These are phyloP conservation scores for Ceratocystis diversiconidia DNA, from an alignment of 2,329 filamentous ascomycete genomes.

Conservation along the genomic window DNA sequence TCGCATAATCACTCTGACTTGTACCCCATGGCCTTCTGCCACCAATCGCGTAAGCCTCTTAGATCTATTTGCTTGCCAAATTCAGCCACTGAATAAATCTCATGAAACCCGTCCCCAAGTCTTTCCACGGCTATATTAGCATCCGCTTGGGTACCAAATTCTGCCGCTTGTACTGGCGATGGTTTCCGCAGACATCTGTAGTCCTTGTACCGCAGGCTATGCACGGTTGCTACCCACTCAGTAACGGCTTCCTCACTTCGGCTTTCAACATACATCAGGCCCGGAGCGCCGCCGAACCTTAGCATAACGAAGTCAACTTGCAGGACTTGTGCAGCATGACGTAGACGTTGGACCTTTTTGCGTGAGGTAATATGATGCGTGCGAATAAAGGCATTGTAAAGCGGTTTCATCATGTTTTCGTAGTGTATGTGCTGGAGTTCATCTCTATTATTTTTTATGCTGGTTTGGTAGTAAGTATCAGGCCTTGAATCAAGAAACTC, in stretches of 20 bases:
- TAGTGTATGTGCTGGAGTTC: not conserved
- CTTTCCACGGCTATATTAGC: not conserved
- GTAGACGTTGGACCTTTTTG: conserved; percentile 50
- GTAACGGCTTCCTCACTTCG: conserved; percentile 37
- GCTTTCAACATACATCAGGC: conserved; percentile 66
- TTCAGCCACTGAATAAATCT: conserved; percentile 49
- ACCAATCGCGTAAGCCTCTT: conserved; percentile 48
- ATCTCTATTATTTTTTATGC: not conserved
- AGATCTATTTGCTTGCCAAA: conserved; percentile 49
- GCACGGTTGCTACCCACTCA: conserved; percentile 50
- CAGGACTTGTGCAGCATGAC: conserved; percentile 45
- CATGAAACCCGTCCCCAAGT: conserved; percentile 30
- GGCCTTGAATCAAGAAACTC: not conserved
- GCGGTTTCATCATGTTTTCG: not conserved
- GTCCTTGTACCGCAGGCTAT: conserved; percentile 56
- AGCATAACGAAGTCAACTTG: conserved; percentile 47
- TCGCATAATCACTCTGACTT: conserved; percentile 8
- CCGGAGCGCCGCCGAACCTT: conserved; percentile 53
- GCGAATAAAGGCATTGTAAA: conserved; percentile 47
- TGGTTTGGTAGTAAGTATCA: not conserved
- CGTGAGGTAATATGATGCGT: conserved; percentile 73
- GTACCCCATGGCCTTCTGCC: conserved; percentile 53
- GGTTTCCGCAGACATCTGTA: conserved; percentile 49
- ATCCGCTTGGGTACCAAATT: too few relatives aligned
- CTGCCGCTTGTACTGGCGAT: conserved; percentile 21